These are phyloP conservation scores for Alternaria metachromatica DNA, from an alignment of 2,329 filamentous ascomycete species.

Conservation along the genomic window DNA sequence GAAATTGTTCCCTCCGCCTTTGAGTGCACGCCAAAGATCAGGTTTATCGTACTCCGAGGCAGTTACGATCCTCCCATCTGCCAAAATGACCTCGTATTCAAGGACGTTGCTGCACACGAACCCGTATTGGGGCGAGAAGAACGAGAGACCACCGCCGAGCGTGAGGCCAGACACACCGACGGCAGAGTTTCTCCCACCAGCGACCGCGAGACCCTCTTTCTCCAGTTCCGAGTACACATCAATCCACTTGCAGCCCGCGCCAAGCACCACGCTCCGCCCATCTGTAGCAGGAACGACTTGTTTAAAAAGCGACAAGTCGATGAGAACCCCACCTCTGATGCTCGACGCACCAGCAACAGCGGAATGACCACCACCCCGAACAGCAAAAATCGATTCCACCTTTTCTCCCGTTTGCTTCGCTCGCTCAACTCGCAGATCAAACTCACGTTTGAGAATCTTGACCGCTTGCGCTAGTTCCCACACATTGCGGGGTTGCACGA, in stretches of 20 bases:
- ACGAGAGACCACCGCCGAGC: slow-evolving; percentile 47
- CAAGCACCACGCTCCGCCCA: slow-evolving; percentile 16
- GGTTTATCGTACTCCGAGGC: slow-evolving; percentile 35
- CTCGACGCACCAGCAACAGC: slow-evolving; percentile 27
- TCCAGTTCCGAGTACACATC: slow-evolving; percentile 25
- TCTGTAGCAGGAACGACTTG: slow-evolving; percentile 12
- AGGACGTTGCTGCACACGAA: slow-evolving; percentile 42
- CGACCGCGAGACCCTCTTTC: slow-evolving; percentile 20
- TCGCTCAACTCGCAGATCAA: slow-evolving; percentile 28
- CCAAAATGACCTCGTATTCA: slow-evolving; percentile 47
- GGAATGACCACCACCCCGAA: slow-evolving; percentile 58
- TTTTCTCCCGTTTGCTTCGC: neutral
- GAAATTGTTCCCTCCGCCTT: slow-evolving; percentile 48
- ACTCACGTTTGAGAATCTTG: slow-evolving; percentile 35
- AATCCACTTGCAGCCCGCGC: slow-evolving; percentile 28
- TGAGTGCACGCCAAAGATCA: slow-evolving; percentile 42
- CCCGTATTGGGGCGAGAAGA: slow-evolving; percentile 41
- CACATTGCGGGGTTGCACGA: slow-evolving; percentile 36
- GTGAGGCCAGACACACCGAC: slow-evolving; percentile 43
- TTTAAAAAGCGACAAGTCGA: slow-evolving; percentile 26
- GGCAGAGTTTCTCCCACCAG: slow-evolving; percentile 32
- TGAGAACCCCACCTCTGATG: slow-evolving; percentile 24
- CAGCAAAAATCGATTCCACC: slow-evolving; percentile 46
- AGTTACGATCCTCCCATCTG: slow-evolving; percentile 41
- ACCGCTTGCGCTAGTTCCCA: slow-evolving; percentile 40